Evolutionary conservation across 495 filamentous ascomycete genomes (phyloP).

Genomic region (Trichoderma gamsii): DNA sequence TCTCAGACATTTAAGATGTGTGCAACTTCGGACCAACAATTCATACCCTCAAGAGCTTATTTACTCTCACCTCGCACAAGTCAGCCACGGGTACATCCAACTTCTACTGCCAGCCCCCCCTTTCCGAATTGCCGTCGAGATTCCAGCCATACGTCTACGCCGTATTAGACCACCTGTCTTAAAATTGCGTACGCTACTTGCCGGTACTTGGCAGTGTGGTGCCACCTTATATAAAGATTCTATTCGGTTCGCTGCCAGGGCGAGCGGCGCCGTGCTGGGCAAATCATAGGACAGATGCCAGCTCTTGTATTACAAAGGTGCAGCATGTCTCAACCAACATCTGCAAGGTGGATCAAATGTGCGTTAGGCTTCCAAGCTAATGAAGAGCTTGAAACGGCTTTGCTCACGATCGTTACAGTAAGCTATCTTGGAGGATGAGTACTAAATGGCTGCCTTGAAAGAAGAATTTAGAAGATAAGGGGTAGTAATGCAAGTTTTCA

Average conservation of each 20-base stretch:
- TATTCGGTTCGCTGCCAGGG: not conserved
- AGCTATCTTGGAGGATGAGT: not conserved
- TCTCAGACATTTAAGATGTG: slow-evolving; percentile 9
- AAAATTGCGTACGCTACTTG: not conserved
- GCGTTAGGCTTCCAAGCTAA: not conserved
- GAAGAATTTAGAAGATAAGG: not conserved
- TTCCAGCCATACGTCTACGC: not conserved
- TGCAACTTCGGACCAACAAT: slow-evolving; percentile 10
- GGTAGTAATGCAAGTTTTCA: not conserved
- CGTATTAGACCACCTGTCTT: not conserved
- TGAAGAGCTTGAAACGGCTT: not conserved
- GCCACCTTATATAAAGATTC: not conserved
- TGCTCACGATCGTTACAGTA: not conserved
- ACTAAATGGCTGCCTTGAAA: not conserved
- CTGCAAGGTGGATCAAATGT: not conserved
- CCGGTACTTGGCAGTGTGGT: not conserved
- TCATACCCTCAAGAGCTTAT: not conserved
- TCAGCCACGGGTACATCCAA: not conserved
- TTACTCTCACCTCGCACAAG: not conserved
- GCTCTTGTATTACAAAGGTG: not conserved
- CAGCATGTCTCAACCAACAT: not conserved
- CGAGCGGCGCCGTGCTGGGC: not conserved
- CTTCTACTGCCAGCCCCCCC: not conserved
- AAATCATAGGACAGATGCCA: not conserved
- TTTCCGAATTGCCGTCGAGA: not conserved